These are phyloP conservation scores for Paramecium primaurelia DNA, from an alignment of 73 alveolate genomes.

Conservation along the genomic window DNA sequence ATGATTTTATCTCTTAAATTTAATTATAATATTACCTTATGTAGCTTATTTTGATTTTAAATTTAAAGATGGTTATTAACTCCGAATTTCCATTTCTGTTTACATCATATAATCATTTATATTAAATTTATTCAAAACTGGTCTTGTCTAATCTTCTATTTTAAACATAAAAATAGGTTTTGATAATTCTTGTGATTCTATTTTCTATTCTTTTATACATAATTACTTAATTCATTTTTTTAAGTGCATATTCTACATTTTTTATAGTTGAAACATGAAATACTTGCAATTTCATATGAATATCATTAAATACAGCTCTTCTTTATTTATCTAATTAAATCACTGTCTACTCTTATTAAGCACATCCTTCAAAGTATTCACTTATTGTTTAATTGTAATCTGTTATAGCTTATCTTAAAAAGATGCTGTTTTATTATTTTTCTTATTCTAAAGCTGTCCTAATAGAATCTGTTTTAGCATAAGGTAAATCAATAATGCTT, in stretches of 20 bases:
- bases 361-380: constrained; percentile 42
- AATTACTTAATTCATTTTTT: neutral
- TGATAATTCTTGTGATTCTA: neutral
- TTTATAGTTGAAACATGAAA: constrained; percentile 8
- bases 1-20: neutral
- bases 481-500: neutral
- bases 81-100: neutral
- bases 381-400: neutral
- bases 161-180: neutral
- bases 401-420: neutral
- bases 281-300: neutral
- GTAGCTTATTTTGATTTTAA: neutral
- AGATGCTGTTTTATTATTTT: neutral
- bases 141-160: neutral
- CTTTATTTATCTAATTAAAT: neutral
- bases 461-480: neutral
- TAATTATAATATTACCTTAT: neutral
- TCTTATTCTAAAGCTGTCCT: neutral
- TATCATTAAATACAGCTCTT: neutral
- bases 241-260: neutral
- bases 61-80: constrained; percentile 1
- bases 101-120: neutral
- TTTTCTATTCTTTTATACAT: neutral
- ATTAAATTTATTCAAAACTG: neutral
- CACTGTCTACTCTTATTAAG: neutral